Percentiles rank a stretch among this genome's conserved stretches.
These are phyloP conservation scores for Magnusiomyces ingens DNA, from an alignment of 1,139 yeast genomes.

Conservation along the genomic window DNA sequence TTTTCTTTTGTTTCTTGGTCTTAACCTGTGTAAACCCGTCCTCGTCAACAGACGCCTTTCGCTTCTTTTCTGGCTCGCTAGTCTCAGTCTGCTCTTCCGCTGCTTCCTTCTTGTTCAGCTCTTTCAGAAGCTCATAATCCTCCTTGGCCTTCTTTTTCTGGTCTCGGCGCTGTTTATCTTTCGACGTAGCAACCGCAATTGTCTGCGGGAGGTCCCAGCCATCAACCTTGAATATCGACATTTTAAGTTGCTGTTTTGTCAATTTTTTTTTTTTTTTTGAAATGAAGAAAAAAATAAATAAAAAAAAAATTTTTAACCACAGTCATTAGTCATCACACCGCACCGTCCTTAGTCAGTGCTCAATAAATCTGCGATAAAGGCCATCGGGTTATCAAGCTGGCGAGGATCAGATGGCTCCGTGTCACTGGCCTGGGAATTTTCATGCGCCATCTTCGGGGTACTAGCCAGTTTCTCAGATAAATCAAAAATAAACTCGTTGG, in stretches of 20 bases:
- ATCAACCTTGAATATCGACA: constrained; percentile 50
- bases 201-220: constrained; percentile 68
- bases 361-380: not conserved
- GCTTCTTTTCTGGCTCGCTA: constrained; percentile 5
- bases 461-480: too few species aligned
- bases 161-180: constrained; percentile 6
- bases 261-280: not conserved
- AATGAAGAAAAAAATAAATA: not conserved
- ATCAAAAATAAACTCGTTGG: too few species aligned
- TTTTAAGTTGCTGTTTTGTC: not conserved
- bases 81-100: constrained; percentile 6
- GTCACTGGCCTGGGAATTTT: too few species aligned
- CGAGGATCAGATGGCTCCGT: too few species aligned
- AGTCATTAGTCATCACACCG: not conserved
- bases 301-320: not conserved
- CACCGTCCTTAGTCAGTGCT: not conserved
- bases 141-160: constrained; percentile 11
- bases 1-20: constrained; percentile 34
- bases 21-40: constrained; percentile 33
- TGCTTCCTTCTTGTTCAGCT: constrained; percentile 18
- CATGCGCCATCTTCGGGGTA: too few species aligned
- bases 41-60: constrained; percentile 29
- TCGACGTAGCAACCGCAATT: constrained; percentile 34
- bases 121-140: constrained; percentile 14
- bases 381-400: too few species aligned